phyloP scores from a whole-genome alignment of 768 basidiomycete genomes.

The Tylopilus sp. region DNA sequence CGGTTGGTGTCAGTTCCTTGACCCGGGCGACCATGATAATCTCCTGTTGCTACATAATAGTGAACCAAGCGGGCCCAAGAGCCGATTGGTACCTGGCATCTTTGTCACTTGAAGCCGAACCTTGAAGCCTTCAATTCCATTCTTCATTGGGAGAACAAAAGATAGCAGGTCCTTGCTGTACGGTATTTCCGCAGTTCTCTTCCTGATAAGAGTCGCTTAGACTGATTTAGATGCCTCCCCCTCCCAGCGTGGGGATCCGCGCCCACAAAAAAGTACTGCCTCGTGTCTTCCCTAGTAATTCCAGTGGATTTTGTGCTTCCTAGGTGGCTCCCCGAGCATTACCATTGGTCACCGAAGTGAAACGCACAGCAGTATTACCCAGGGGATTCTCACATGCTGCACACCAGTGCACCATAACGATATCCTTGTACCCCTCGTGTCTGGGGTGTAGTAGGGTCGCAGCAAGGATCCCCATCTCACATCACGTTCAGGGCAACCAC shows the following conservation, averaged over 20 bases:
- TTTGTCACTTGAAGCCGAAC: no score
- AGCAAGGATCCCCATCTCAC: neutral
- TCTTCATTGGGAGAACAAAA: no score
- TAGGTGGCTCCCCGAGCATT: neutral
- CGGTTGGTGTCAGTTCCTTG: neutral
- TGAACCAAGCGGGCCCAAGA: neutral
- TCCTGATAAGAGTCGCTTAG: neutral
- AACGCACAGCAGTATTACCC: neutral
- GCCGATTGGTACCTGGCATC: no score
- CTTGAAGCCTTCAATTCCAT: no score
- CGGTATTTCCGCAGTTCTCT: neutral
- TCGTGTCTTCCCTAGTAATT: neutral
- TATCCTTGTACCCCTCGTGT: neutral
- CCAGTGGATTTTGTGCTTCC: neutral
- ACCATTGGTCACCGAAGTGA: neutral
- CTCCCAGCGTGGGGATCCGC: conserved; percentile 2
- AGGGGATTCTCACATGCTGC: conserved; percentile 1
- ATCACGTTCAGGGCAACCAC: neutral
- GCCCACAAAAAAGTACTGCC: conserved; percentile 5
- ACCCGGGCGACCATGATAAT: neutral
- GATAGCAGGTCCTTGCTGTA: neutral
- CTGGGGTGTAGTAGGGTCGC: neutral
- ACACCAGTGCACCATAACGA: neutral
- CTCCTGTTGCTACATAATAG: neutral
- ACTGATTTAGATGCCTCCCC: neutral